Base-by-base conservation (phyloP, 176 grass and related monocot species). In the Melocanna baccifera region DNA sequence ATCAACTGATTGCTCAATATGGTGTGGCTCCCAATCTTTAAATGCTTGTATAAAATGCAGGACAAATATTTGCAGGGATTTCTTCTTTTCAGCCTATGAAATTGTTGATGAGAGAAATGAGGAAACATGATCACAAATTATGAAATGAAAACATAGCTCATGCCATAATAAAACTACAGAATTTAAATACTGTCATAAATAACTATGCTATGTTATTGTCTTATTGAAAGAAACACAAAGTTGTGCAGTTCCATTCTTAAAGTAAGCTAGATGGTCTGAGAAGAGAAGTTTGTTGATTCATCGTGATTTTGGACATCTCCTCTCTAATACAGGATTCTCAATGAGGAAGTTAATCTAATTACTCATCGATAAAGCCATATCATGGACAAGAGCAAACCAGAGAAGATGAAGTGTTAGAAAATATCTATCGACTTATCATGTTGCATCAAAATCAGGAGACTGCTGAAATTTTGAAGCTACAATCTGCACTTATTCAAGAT, bases 31-130 rank as follows among this genome's bases (percentile, higher is more conserved):
- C 96, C 96, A 99, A 59, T 94, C 89, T 91, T 87, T 90, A 80
- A 92, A 99, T 86, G 78, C 86, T 89, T 99, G 86, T 89, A 94
- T 70, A 80, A 99, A 96, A 78, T 99, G 96, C 86, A 92, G 68
- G 45, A 91, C 80, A 89, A 99, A 99, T 87, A 86, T 73, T 91
- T 99, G 96, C 77, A 96, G 71, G 37, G 85, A 85, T 80, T 91
- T 92, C 86, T 87, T 96, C 88, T 99, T 99, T 84, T 99, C 96
- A 70, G 67, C 92, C 96, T 99, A 93, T 73, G 84, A 58, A 76
- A 86, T 74, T 83, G 30, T 83, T 83, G 48, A 73, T 22, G 67
- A 13, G 62, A 59, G 16, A 90, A 61, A 90, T 83, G 73, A 83
- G 39, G 12, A 62, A 59, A 29, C 59, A 69, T 83, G 30, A 61